phyloP scores from a whole-genome alignment of 768 basidiomycete genomes.

The Amanita molliuscula region DNA sequence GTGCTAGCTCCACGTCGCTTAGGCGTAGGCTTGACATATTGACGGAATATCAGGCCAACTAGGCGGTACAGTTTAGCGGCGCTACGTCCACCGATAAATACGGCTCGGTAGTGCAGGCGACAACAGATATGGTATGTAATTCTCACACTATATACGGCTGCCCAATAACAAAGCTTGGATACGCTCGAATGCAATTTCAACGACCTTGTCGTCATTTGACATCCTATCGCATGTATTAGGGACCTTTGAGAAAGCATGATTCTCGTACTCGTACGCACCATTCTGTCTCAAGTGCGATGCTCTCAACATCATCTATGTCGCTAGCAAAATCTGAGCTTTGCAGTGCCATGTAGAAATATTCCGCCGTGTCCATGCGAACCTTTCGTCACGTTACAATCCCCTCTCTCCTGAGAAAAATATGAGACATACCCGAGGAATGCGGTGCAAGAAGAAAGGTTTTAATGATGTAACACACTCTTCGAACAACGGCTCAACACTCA shows the following conservation, averaged over 20 bases:
- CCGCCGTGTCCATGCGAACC: constrained; percentile 76
- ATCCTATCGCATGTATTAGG: constrained; percentile 1
- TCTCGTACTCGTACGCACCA: constrained; percentile 38
- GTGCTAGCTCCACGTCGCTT: constrained; percentile 63
- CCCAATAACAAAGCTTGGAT: neutral
- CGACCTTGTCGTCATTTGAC: constrained; percentile 1
- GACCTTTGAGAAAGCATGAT: neutral
- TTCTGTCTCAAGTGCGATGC: constrained; percentile 69
- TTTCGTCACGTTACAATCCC: constrained; percentile 17
- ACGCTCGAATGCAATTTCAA: constrained; percentile 1
- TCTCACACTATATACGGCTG: neutral
- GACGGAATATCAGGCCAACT: neutral
- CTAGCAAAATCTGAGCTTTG: constrained; percentile 58
- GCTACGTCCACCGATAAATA: too few relatives aligned
- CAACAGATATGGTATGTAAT: neutral
- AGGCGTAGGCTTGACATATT: constrained; percentile 49
- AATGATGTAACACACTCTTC: constrained; percentile 35
- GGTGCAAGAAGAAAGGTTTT: constrained; percentile 59
- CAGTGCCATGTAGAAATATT: constrained; percentile 69
- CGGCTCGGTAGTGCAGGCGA: neutral
- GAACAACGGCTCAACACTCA: constrained; percentile 40
- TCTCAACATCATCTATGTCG: constrained; percentile 59
- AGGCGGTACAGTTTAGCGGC: neutral
- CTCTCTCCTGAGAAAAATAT: neutral
- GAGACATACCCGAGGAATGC: constrained; percentile 60